Evolutionary conservation across 257 asterid genomes (phyloP), one percentile per base, ranked within the genome.

Genomic region (Nyctanthes arbortristis): DNA sequence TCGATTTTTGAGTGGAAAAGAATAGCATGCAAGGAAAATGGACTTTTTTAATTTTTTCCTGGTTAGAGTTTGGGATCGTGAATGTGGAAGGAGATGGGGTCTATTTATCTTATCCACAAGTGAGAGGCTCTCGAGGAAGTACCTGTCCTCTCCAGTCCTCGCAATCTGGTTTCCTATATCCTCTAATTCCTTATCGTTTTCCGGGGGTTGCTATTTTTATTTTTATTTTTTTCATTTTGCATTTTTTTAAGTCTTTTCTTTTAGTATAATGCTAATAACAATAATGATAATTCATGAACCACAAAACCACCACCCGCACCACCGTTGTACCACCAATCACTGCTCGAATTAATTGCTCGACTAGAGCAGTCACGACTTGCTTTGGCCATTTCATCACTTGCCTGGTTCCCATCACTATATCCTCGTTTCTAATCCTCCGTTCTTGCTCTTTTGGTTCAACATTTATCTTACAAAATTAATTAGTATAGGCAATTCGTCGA

Each of bases 331-430:
- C n/a, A n/a, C n/a, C n/a, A n/a, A n/a, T n/a, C n/a, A n/a, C 97
- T 13, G 93, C 76, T 56, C 64, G 72, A 61, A 94, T 83, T 67
- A 91, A 83, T 80, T 81, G 90, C 80, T 78, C 84, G n/a, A 94
- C 97, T 13, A 91, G 81, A 43, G 93, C 20, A 43, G 97, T 34
- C 4, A 96, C 82, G 58, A 94, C 62, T 81, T 88, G 79, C 75
- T 81, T 89, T 24, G 97, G 97, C 97, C 97, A 91, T 78, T 88
- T 87, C 73, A 78, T 79, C 64, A 59, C 29, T 43, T 67, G 52
- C 81, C 74, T 89, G 65, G 81, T 66, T 36, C 88, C 84, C 96
- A 81, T 86, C 62, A 24, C 32, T 7, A 5, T 10, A 4, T n/a
- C n/a, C n/a, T n/a, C n/a, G n/a, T n/a, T n/a, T n/a, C n/a, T n/a